A percentile compares a stretch with the other conserved stretches of the same genome.
phyloP scores from a whole-genome alignment of 192 early-diverging fungal species.

The Coemansia sp. region DNA sequence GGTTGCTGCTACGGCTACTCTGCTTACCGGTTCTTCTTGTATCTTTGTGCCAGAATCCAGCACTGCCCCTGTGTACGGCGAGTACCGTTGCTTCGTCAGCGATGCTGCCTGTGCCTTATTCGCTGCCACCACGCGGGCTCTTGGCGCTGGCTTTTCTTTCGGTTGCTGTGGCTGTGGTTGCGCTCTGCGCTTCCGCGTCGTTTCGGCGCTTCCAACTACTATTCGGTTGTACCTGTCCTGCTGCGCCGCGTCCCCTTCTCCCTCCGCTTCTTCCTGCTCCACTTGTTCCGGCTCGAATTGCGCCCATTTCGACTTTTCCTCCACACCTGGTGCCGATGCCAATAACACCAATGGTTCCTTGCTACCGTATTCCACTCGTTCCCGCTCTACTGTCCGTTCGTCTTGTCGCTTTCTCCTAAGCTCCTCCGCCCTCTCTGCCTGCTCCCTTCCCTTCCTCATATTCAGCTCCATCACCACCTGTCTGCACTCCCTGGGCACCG shows the following conservation, averaged over 20 bases:
- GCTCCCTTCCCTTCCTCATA: conserved; percentile 36
- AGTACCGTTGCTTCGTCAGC: not conserved
- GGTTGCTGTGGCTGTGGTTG: too few relatives aligned
- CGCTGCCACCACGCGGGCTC: not conserved
- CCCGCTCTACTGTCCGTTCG: not conserved
- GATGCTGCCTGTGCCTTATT: not conserved
- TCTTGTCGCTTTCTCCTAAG: too few relatives aligned
- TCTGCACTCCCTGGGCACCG: conserved; percentile 44
- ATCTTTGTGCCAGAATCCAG: too few relatives aligned
- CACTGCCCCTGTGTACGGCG: not conserved
- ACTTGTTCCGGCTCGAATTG: not conserved
- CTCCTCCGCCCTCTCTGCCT: not conserved
- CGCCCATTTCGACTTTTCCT: conserved; percentile 27
- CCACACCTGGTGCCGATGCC: too few relatives aligned
- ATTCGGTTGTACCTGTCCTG: conserved; percentile 19
- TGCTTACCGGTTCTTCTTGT: too few relatives aligned
- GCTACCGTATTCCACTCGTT: too few relatives aligned
- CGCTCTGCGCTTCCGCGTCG: not conserved
- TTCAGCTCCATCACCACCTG: conserved; percentile 46
- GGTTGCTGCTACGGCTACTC: too few relatives aligned
- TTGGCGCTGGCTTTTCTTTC: too few relatives aligned
- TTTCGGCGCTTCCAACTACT: conserved; percentile 13
- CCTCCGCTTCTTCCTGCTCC: not conserved
- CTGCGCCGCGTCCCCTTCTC: not conserved
- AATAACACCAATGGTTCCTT: not conserved